Evolutionary conservation across 2,329 filamentous ascomycete genomes (phyloP), one percentile per base, ranked within the genome.

Genomic region (Trichoderma guizhouense): DNA sequence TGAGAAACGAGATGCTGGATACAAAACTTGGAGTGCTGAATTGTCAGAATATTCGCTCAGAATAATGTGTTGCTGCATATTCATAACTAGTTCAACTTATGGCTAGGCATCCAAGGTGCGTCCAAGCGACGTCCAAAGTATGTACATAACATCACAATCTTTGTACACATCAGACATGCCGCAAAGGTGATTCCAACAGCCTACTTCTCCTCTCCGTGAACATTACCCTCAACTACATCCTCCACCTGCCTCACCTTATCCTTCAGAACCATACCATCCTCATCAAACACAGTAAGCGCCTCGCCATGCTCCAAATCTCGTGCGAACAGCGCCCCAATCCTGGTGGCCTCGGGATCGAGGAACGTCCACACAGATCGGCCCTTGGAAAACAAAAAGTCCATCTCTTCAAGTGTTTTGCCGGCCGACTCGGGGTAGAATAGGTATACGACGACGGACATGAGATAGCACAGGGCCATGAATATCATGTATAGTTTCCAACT

Each of bases 401-500:
- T 72, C 36, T 72, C 71, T 21, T 72, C 71, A 7, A 72, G 66
- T 2, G 66, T 70, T 51, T 72, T 72, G 14, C 66, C 66, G 4
- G 71, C 71, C 24, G 71, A 70, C 15, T 72, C 71, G 6, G 73
- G 73, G 11, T 74, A 74, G 32, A 69, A 69, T 14, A 74, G 53
- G 34, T 69, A 74, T 21, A 73, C 73, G 28, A 71, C 62, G 39
- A 74, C 62, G 6, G 63, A 58, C 73, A 73, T 73, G 68, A 65
- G 57, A 21, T 73, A 73, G 26, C 73, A 74, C 5, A 74, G 36
- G 0, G 57, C 68, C 67, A 71, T 69, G 51, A 74, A 74, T 26
- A 74, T 73, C 53, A 74, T 73, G 43, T 74, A 74, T 2, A 71
- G 24, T 18, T 67, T 64, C 71, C 73, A 74, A 18, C 58, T 72